Evolutionary conservation across 345 rosid genomes (phyloP).

Genomic region (Pistacia atlantica): DNA sequence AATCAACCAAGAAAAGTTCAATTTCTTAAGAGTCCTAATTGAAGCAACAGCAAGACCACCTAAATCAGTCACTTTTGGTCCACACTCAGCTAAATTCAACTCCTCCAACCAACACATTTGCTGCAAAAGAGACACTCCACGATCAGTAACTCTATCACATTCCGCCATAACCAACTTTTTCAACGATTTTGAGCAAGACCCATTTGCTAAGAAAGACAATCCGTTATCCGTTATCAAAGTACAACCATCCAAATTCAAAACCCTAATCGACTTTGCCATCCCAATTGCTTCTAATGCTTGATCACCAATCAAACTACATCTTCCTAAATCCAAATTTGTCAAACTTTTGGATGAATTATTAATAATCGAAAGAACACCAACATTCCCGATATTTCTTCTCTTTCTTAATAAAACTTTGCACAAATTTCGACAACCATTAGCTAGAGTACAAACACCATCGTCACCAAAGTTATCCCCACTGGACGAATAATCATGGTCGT

Average conservation of each 20-base stretch:
- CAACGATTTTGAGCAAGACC: constrained; percentile 35
- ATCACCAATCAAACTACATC: constrained; percentile 44
- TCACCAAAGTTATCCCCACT: constrained; percentile 31
- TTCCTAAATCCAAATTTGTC: constrained; percentile 40
- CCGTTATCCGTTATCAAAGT: constrained; percentile 39
- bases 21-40: constrained; percentile 30
- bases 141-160: constrained; percentile 44
- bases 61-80: constrained; percentile 42
- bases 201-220: constrained; percentile 33
- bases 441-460: constrained; percentile 32
- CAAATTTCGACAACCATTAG: constrained; percentile 34
- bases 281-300: constrained; percentile 34
- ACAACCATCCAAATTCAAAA: constrained; percentile 44
- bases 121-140: constrained; percentile 36
- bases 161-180: constrained; percentile 39
- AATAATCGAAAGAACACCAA: constrained; percentile 34
- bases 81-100: constrained; percentile 50
- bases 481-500: not conserved
- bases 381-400: constrained; percentile 35
- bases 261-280: constrained; percentile 19
- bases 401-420: constrained; percentile 32
- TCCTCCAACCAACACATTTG: constrained; percentile 45
- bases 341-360: constrained; percentile 23
- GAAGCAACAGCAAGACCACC: constrained; percentile 38
- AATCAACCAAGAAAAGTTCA: constrained; percentile 47